Base-by-base conservation (phyloP, 108 stramenopile species). In the Bacterosira constricta region DNA sequence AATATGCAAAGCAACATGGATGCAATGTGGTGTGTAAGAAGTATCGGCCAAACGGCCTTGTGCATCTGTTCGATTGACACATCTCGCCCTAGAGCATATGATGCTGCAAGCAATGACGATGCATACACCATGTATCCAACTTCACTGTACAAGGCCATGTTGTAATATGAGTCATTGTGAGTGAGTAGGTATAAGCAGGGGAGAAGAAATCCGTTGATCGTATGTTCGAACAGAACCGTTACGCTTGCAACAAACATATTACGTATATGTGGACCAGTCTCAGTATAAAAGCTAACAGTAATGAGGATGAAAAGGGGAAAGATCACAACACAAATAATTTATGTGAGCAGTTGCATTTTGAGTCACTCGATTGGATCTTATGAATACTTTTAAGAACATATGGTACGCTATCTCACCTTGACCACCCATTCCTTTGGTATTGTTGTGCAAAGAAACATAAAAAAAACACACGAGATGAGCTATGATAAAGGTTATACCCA, bases 51-150 rank as follows among this genome's bases (percentile, higher is more conserved):
- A 2, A 77, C 76, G 8, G 62, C 44, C 27, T 15, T 17, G 30
- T 77, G 71, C 76, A 77, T 77, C 26, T 77, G 76, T 39, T 77
- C 76, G 7, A 77, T 39, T 6, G 76, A 53, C 21, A 72, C 63
- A 35, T 77, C 76, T 12, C 68, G 53, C n/a, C 32, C 32, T 35
- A 65, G 39, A 13, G 26, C 38, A 41, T 77, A 77, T 12, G 76
- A 77, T 7, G 34, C 27, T 1, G 35, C 12, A 21, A 77, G 63
- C 6, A 39, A 36, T 1, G 35, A 25, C 47, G 71, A 51, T 21
- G 71, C 52, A 39, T 72, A 71, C 1, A 46, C 18, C 76, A 72
- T 71, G 46, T 64, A 72, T 1, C 58, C 76, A 25, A 77, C 63
- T 49, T 77, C 76, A 1, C 71, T 42, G 9, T 77, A 77, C 41